Evolutionary conservation across 2,329 filamentous ascomycete genomes (phyloP).

Genomic region (Daldinia sp.): DNA sequence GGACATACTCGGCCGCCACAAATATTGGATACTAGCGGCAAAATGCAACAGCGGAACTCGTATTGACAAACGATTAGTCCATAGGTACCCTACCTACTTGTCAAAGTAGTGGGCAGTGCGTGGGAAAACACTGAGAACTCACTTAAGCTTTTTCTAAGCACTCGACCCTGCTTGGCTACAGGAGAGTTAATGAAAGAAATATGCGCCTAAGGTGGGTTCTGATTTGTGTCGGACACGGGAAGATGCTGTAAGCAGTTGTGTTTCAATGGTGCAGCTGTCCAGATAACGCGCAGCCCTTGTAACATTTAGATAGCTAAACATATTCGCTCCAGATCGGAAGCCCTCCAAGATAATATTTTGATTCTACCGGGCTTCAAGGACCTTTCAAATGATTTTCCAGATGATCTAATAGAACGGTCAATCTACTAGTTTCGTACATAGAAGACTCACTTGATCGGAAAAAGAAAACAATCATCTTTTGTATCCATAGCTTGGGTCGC

Average conservation of each 20-base stretch:
- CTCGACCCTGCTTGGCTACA: neutral
- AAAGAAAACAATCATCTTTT: conserved; percentile 2
- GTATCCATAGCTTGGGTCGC: neutral
- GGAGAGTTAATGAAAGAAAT: neutral
- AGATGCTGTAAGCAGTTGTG: neutral
- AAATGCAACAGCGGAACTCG: conserved; percentile 30
- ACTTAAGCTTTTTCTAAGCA: neutral
- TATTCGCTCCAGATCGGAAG: conserved; percentile 14
- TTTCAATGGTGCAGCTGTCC: neutral
- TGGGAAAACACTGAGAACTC: neutral
- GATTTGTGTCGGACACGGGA: neutral
- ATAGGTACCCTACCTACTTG: too few relatives aligned
- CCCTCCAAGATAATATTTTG: conserved; percentile 7
- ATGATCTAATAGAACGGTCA: neutral
- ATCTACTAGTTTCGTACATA: neutral
- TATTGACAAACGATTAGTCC: conserved; percentile 17
- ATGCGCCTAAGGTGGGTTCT: neutral
- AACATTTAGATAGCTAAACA: conserved; percentile 4
- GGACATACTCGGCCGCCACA: conserved; percentile 15
- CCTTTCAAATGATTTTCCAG: neutral
- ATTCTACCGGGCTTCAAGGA: neutral
- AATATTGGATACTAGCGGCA: conserved; percentile 18
- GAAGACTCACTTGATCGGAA: neutral
- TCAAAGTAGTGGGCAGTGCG: neutral
- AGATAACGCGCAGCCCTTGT: conserved; percentile 10